Base-by-base conservation (phyloP, 768 basidiomycete species). In the Amanita subjunquillea region DNA sequence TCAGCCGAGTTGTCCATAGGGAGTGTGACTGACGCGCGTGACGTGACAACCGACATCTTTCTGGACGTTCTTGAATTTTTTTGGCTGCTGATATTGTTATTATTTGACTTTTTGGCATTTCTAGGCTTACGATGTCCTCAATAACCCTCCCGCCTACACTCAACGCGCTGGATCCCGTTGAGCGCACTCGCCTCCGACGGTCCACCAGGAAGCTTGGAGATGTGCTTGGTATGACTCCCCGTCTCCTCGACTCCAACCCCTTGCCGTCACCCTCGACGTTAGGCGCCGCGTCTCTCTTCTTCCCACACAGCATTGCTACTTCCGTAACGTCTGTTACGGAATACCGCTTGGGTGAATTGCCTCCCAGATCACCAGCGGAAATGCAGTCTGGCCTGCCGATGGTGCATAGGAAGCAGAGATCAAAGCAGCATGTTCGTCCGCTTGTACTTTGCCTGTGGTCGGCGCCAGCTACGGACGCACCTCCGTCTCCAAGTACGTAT, bases 171-270 rank as follows among this genome's bases (percentile, higher is more conserved):
- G 68, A 72, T 17, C 62, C 62, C 0, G 58, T 71, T 6, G 71
- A 82, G 37, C 76, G 80, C 5, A 57, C 69, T 3, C 76, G 75
- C 40, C 73, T 83, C n/a, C 65, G 82, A 39, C 77, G 77, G 40
- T 76, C 80, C 0, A 75, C 78, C 12, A 71, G 73, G 56, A 84
- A 83, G 62, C 72, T 85, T 30, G 72, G 72, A 10, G 73, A 75
- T 12, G 60, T 84, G 3, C 65, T 83, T 3, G 82, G 83, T 1
- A 62, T 68, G 6, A 69, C 69, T 0, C 72, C 73, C 0, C 59
- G 63, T 32, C 57, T 72, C 51, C 39, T 73, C 37, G 70, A 71
- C 29, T 52, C 57, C 39, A 15, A 12, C 43, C 13, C 23, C 3
- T 15, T 8, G 17, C 17, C 44, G 44, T 15, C 44, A 46, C 7